phyloP scores from a whole-genome alignment of 2,329 filamentous ascomycete genomes.

The Cladosporium oxysporum region DNA sequence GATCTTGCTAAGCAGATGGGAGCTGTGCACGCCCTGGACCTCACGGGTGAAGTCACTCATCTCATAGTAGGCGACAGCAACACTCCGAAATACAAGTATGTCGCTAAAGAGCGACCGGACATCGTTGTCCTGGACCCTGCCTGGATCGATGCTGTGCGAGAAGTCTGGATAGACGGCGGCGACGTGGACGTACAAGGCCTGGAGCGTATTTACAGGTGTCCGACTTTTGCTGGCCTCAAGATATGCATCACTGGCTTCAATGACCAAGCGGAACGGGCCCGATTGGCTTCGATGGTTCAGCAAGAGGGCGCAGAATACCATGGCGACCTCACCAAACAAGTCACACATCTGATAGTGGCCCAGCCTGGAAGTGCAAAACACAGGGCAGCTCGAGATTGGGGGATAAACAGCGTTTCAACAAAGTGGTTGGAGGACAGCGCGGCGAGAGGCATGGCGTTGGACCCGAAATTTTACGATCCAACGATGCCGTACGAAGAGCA shows the following conservation, averaged over 20 bases:
- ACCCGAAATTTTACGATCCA: conserved; percentile 83
- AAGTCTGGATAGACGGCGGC: conserved; percentile 77
- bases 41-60: conserved; percentile 95
- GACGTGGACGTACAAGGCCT: conserved; percentile 71
- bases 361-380: conserved; percentile 87
- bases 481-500: conserved; percentile 67
- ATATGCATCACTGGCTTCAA: conserved; percentile 73
- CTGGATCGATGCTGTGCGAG: conserved; percentile 80
- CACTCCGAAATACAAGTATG: conserved; percentile 93
- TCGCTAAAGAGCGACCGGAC: conserved; percentile 84
- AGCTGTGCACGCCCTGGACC: conserved; percentile 81
- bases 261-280: conserved; percentile 65
- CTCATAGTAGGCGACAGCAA: conserved; percentile 86
- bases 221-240: conserved; percentile 62
- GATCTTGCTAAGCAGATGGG: conserved; percentile 76
- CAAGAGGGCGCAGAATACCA: conserved; percentile 80
- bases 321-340: conserved; percentile 79
- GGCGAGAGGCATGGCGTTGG: conserved; percentile 83
- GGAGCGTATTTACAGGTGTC: conserved; percentile 66
- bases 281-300: conserved; percentile 55
- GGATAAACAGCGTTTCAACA: conserved; percentile 73
- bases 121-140: conserved; percentile 78
- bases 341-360: conserved; percentile 84
- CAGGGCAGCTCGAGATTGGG: conserved; percentile 80
- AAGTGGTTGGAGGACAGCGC: conserved; percentile 86